phyloP scores from a whole-genome alignment of 805 yeast species.

The Kockiozyma suomiensis region DNA sequence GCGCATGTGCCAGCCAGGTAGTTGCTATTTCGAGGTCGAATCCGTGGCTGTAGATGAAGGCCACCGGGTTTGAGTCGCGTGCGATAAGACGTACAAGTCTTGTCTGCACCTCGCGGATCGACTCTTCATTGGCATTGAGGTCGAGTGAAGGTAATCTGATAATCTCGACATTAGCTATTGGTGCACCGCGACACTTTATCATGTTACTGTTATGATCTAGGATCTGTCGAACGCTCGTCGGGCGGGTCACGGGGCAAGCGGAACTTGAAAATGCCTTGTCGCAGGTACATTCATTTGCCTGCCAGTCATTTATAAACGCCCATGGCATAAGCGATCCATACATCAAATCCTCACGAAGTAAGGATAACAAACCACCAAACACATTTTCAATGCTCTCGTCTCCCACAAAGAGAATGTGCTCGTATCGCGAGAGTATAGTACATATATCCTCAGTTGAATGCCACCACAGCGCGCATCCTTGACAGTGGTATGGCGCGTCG shows the following conservation, averaged over 20 bases:
- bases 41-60: conserved; percentile 21
- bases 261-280: conserved; percentile 5
- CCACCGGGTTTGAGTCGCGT: conserved; percentile 17
- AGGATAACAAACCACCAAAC: conserved; percentile 14
- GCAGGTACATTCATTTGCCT: conserved; percentile 12
- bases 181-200: not conserved
- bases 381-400: conserved; percentile 22
- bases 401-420: conserved; percentile 21
- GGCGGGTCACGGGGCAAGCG: not conserved
- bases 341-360: conserved; percentile 20
- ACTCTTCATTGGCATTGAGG: not conserved
- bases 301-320: not conserved
- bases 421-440: conserved; percentile 14
- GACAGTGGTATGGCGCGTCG: conserved; percentile 25
- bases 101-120: not conserved
- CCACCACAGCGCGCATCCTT: conserved; percentile 26
- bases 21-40: conserved; percentile 12
- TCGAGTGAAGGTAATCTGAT: conserved; percentile 4
- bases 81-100: not conserved
- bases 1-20: conserved; percentile 15
- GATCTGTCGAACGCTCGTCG: conserved; percentile 1
- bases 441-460: conserved; percentile 19
- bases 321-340: conserved; percentile 21
- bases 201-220: not conserved
- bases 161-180: not conserved